These are phyloP conservation scores for Aspergillus costaricaensis DNA, from an alignment of 2,329 filamentous ascomycete species.

Conservation along the genomic window DNA sequence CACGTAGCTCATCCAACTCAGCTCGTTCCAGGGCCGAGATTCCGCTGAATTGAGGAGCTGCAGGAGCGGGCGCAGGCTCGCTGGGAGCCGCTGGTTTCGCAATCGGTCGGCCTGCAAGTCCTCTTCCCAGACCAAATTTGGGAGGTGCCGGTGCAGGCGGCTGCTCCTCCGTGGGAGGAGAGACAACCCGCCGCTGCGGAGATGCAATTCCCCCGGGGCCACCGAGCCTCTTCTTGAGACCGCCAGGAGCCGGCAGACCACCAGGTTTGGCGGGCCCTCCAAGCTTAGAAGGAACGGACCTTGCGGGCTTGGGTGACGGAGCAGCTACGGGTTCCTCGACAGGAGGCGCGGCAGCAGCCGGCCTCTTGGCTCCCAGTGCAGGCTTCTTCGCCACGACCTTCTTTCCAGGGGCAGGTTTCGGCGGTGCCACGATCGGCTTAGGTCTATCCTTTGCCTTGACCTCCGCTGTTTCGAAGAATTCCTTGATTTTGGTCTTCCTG, in stretches of 20 bases:
- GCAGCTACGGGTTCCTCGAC: slow-evolving; percentile 57
- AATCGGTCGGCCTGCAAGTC: slow-evolving; percentile 82
- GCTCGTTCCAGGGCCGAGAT: slow-evolving; percentile 79
- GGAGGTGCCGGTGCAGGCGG: slow-evolving; percentile 43
- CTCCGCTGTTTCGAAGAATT: slow-evolving; percentile 79
- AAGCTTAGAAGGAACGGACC: slow-evolving; percentile 49
- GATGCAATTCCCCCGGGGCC: slow-evolving; percentile 44
- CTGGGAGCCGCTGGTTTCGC: slow-evolving; percentile 63
- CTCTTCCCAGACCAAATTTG: slow-evolving; percentile 68
- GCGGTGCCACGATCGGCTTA: slow-evolving; percentile 67
- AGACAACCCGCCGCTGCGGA: slow-evolving; percentile 46
- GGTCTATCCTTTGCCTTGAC: slow-evolving; percentile 91
- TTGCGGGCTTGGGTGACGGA: slow-evolving; percentile 49
- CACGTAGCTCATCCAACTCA: slow-evolving; percentile 86
- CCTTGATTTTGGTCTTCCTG: slow-evolving; percentile 91
- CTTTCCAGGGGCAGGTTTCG: slow-evolving; percentile 59
- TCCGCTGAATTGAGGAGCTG: slow-evolving; percentile 63
- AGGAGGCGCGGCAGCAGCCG: slow-evolving; percentile 50
- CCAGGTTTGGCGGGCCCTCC: slow-evolving; percentile 46
- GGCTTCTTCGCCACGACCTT: slow-evolving; percentile 58
- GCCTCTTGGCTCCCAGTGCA: slow-evolving; percentile 51
- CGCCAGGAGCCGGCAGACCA: slow-evolving; percentile 44
- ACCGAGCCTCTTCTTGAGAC: slow-evolving; percentile 46
- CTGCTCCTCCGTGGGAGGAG: slow-evolving; percentile 50
- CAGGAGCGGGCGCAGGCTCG: slow-evolving; percentile 52